These are phyloP conservation scores for Scenedesmus sp. DNA, from an alignment of 163 green algal genomes.

Conservation along the genomic window DNA sequence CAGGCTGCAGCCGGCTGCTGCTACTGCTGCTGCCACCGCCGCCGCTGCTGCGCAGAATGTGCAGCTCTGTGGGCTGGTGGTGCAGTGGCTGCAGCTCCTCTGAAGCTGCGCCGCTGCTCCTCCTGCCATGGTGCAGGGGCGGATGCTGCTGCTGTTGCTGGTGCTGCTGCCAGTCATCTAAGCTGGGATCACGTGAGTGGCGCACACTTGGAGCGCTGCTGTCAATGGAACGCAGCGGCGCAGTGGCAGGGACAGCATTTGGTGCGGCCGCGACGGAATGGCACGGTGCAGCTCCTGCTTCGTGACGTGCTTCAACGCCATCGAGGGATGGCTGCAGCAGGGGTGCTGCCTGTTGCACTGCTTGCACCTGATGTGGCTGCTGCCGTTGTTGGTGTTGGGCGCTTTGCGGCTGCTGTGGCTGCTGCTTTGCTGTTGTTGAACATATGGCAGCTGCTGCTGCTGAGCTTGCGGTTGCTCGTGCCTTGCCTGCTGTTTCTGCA, in stretches of 20 bases:
- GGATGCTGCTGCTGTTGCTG: neutral
- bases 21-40: conserved; percentile 7
- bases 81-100: conserved; percentile 14
- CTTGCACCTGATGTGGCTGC: conserved; percentile 7
- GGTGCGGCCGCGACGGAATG: neutral
- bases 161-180: neutral
- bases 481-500: conserved; percentile 18
- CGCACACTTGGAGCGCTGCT: neutral
- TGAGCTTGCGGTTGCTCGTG: neutral
- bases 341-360: neutral
- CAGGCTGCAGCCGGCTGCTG: conserved; percentile 11
- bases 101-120: neutral
- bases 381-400: neutral
- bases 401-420: neutral
- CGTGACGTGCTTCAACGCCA: neutral
- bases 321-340: neutral
- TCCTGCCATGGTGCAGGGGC: neutral
- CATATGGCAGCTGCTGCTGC: neutral
- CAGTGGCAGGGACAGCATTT: neutral
- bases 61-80: neutral
- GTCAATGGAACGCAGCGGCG: neutral
- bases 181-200: neutral
- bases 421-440: neutral
- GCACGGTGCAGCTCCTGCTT: neutral
- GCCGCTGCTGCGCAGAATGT: neutral